A percentile compares a stretch with the other conserved stretches of the same genome.
These are phyloP conservation scores for Suillus spraguei DNA, from an alignment of 768 basidiomycete genomes.

Conservation along the genomic window DNA sequence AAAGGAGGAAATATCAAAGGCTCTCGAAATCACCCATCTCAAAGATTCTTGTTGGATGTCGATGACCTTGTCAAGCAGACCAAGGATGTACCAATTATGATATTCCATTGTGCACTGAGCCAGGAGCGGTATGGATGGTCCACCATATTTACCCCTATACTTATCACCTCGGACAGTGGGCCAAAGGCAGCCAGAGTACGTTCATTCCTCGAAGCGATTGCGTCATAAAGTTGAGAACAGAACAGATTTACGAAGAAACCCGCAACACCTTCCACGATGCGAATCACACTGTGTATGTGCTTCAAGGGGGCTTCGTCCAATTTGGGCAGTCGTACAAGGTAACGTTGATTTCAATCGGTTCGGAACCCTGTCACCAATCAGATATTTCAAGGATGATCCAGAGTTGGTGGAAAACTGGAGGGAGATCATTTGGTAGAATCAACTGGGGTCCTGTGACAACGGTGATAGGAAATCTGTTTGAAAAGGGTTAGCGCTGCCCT, in stretches of 20 bases:
- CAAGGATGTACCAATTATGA: slow-evolving; percentile 60
- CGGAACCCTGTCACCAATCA: background rate
- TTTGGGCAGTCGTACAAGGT: slow-evolving; percentile 77
- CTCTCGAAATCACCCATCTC: slow-evolving; percentile 63
- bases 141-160: slow-evolving; percentile 2
- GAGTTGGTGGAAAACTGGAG: slow-evolving; percentile 79
- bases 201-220: slow-evolving; percentile 1
- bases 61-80: slow-evolving; percentile 60
- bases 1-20: slow-evolving; percentile 78
- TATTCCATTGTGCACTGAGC: slow-evolving; percentile 82
- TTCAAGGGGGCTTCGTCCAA: slow-evolving; percentile 70
- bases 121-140: slow-evolving; percentile 64
- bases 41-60: slow-evolving; percentile 56
- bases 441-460: background rate
- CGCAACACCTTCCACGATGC: slow-evolving; percentile 48
- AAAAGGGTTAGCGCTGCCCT: slow-evolving; percentile 1
- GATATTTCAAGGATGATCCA: slow-evolving; percentile 54
- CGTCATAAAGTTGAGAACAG: background rate
- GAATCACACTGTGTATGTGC: slow-evolving; percentile 61
- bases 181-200: slow-evolving; percentile 77
- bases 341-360: background rate
- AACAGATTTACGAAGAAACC: slow-evolving; percentile 72
- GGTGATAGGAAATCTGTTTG: background rate
- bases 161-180: slow-evolving; percentile 48
- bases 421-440: slow-evolving; percentile 57